Evolutionary conservation across 441 rosid genomes (phyloP), one percentile per base, ranked within the genome.

Genomic region (Populus tomentosa): DNA sequence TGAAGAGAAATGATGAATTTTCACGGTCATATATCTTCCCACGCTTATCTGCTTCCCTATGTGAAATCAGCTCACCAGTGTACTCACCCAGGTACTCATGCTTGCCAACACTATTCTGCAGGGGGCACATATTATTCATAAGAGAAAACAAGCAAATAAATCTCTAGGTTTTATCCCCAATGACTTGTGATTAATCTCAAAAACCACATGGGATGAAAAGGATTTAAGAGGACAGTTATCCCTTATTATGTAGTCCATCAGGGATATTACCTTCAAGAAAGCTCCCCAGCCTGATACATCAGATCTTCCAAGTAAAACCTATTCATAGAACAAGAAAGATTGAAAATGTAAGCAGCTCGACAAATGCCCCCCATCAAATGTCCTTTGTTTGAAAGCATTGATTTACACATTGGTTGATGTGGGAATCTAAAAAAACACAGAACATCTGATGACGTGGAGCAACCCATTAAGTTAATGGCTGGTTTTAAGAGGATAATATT

Each of bases 221-320:
- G 61, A 18, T 16, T 16, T 53, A 53, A 53, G 21, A 16, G 61
- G 2, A 16, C n/a, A 53, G n/a, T 53, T 53, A 53, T 53, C 61
- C 61, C 61, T 16, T 16, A 5, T 53, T 53, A 53, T 53, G 61
- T 0, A 53, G 72, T 69, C 16, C 71, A 76, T 76, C 75, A 20
- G 40, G 35, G 69, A 30, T 62, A 50, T 61, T 86, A 96, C 99
- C 97, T 96, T 96, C 84, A 96, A 84, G 87, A 96, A 96, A 79
- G 99, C 98, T 84, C 99, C 99, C 99, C 99, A 96, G 36, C 99
- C 99, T 78, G 99, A 96, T 67, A 96, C 89, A 83, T 96, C 96
- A 23, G 98, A 96, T 84, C 86, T 90, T 82, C 99, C 99, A 68
- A 96, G 97, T 83, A 96, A 88, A 77, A 94, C 99, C 98, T 96